Percentiles rank a stretch among this genome's conserved stretches.
Conservation (phyloP, 345 rosid species). For the Viola odorata region DNA sequence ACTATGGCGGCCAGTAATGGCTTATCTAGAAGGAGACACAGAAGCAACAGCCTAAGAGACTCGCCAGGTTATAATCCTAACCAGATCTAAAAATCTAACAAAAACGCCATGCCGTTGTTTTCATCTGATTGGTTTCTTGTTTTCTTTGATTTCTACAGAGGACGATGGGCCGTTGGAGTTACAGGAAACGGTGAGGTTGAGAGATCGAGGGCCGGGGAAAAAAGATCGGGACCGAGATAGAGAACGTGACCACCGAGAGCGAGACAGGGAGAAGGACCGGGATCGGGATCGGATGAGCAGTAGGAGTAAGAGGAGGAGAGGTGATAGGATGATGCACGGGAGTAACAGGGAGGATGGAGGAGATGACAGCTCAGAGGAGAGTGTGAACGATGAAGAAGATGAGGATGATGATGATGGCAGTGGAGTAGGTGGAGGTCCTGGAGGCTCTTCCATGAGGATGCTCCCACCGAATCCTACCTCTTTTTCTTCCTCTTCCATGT, state of each 20-base stretch:
- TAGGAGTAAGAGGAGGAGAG: slow-evolving; percentile 73
- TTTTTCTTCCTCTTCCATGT: slow-evolving; percentile 42
- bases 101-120: not conserved
- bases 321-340: slow-evolving; percentile 69
- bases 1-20: slow-evolving; percentile 61
- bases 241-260: slow-evolving; percentile 38
- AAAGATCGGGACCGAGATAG: slow-evolving; percentile 72
- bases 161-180: slow-evolving; percentile 74
- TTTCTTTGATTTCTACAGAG: slow-evolving; percentile 34
- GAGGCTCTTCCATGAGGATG: slow-evolving; percentile 45
- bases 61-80: slow-evolving; percentile 59
- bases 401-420: slow-evolving; percentile 65
- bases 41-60: slow-evolving; percentile 71
- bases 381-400: slow-evolving; percentile 88
- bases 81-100: slow-evolving; percentile 33
- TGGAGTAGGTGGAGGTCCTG: slow-evolving; percentile 33
- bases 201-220: slow-evolving; percentile 65
- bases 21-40: slow-evolving; percentile 65
- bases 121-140: not conserved
- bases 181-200: slow-evolving; percentile 67
- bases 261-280: slow-evolving; percentile 47
- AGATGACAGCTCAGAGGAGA: slow-evolving; percentile 87
- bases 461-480: slow-evolving; percentile 57
- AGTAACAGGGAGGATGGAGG: slow-evolving; percentile 62
- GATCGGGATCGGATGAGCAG: slow-evolving; percentile 73